Percentiles rank a stretch among this genome's conserved stretches.
Evolutionary conservation across 2,329 filamentous ascomycete species (phyloP).

Genomic region (Ophiobolus disseminans): DNA sequence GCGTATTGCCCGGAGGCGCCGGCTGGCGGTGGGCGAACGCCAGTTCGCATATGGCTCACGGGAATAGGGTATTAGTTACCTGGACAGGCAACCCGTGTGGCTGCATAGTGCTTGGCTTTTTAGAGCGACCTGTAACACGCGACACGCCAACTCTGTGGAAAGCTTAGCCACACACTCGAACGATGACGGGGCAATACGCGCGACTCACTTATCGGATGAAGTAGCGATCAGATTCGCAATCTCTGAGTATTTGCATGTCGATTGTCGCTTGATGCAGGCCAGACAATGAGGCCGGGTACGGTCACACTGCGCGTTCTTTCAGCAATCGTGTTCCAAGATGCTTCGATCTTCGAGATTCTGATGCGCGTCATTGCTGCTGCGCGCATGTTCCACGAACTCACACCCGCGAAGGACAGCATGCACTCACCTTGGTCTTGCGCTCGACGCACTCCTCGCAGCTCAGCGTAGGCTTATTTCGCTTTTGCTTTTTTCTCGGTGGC

Average conservation of each 20-base stretch:
- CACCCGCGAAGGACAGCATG: too few relatives aligned
- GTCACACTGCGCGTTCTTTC: slow-evolving; percentile 66
- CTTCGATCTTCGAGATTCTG: neutral
- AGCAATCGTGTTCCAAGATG: slow-evolving; percentile 14
- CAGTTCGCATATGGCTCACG: slow-evolving; percentile 18
- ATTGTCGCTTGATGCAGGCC: slow-evolving; percentile 76
- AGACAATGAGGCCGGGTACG: slow-evolving; percentile 66
- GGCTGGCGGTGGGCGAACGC: slow-evolving; percentile 15
- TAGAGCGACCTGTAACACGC: slow-evolving; percentile 33
- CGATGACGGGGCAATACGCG: too few relatives aligned
- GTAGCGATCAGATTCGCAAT: slow-evolving; percentile 73
- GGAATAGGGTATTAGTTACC: slow-evolving; percentile 34
- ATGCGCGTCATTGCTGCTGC: slow-evolving; percentile 3
- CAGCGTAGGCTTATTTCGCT: slow-evolving; percentile 82
- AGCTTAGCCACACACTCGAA: slow-evolving; percentile 41
- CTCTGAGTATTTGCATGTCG: slow-evolving; percentile 75
- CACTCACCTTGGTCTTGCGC: slow-evolving; percentile 76
- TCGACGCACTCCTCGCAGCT: slow-evolving; percentile 83
- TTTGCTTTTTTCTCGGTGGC: slow-evolving; percentile 74
- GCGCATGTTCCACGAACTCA: too few relatives aligned
- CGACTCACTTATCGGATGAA: slow-evolving; percentile 65
- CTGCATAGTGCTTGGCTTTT: slow-evolving; percentile 37
- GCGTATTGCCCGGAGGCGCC: slow-evolving; percentile 4
- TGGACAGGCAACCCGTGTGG: slow-evolving; percentile 32
- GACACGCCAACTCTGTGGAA: slow-evolving; percentile 32